Evolutionary conservation across 345 rosid genomes (phyloP).

Genomic region (Linum lewisii): DNA sequence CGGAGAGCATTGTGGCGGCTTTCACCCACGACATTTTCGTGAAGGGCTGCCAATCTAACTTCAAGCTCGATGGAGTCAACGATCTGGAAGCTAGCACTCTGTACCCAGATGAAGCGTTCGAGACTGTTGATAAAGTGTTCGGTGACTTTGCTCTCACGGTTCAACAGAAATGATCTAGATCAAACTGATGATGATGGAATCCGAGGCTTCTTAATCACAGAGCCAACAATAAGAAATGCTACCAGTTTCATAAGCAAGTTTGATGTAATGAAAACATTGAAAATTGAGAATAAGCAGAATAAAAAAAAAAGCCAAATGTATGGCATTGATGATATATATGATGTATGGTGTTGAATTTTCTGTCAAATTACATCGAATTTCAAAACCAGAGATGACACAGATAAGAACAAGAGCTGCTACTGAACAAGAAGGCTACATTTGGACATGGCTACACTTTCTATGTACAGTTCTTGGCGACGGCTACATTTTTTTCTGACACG

Average conservation of each 20-base stretch:
- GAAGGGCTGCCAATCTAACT: slow-evolving; percentile 52
- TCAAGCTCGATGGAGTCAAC: slow-evolving; percentile 25
- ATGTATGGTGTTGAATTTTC: not conserved
- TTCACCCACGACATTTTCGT: slow-evolving; percentile 73
- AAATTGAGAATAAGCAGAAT: too few species aligned
- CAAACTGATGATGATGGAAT: slow-evolving; percentile 6
- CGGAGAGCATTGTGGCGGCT: slow-evolving; percentile 54
- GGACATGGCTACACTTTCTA: not conserved
- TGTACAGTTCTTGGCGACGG: slow-evolving; percentile 6
- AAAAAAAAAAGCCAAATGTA: slow-evolving; percentile 5
- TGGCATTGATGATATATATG: not conserved
- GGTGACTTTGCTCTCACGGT: slow-evolving; percentile 27
- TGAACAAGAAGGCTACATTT: not conserved
- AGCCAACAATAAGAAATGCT: too few species aligned
- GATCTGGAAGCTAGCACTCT: slow-evolving; percentile 33
- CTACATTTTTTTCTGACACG: too few species aligned
- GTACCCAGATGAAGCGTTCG: slow-evolving; percentile 41
- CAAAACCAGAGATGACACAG: not conserved
- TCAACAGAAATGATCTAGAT: slow-evolving; percentile 12
- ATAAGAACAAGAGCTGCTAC: not conserved
- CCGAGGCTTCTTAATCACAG: not conserved
- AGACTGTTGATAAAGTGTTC: slow-evolving; percentile 47
- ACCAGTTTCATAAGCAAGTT: too few species aligned
- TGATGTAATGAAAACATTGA: too few species aligned
- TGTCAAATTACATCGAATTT: not conserved